Conservation (phyloP, 768 basidiomycete genomes). For the Candolleomyces aberdarensis region DNA sequence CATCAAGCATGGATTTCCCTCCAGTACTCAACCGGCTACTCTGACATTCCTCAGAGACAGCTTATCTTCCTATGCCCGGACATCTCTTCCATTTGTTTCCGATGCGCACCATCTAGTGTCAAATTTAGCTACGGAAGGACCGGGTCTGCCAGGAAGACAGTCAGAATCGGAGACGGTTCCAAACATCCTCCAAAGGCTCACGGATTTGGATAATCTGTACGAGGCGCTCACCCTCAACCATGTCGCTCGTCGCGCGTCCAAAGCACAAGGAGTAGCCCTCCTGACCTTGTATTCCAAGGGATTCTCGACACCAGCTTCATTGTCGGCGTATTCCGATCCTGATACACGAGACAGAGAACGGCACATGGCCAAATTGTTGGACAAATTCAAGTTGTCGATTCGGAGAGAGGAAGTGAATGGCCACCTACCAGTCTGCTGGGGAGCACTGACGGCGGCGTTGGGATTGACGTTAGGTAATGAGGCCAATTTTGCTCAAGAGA, state of each 20-base stretch:
- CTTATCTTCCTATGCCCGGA: slow-evolving; percentile 73
- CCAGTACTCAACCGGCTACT: slow-evolving; percentile 28
- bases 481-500: slow-evolving; percentile 7
- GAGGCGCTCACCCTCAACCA: slow-evolving; percentile 89
- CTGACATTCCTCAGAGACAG: slow-evolving; percentile 68
- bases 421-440: slow-evolving; percentile 92
- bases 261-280: slow-evolving; percentile 88
- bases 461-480: slow-evolving; percentile 64
- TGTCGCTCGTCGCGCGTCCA: slow-evolving; percentile 82
- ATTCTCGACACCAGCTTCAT: slow-evolving; percentile 55
- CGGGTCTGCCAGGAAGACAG: slow-evolving; percentile 5
- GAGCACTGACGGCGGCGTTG: slow-evolving; percentile 74
- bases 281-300: slow-evolving; percentile 85
- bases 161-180: slow-evolving; percentile 10
- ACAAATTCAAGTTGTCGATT: slow-evolving; percentile 65
- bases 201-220: slow-evolving; percentile 69
- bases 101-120: slow-evolving; percentile 50
- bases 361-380: slow-evolving; percentile 44
- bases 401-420: slow-evolving; percentile 66
- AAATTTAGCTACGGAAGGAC: slow-evolving; percentile 22
- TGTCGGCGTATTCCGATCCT: slow-evolving; percentile 18
- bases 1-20: slow-evolving; percentile 76
- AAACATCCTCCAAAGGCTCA: slow-evolving; percentile 40
- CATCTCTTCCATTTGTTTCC: slow-evolving; percentile 75
- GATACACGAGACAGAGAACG: slow-evolving; percentile 13